Conservation (phyloP, 805 yeast species). For the Spathaspora arborariae region DNA sequence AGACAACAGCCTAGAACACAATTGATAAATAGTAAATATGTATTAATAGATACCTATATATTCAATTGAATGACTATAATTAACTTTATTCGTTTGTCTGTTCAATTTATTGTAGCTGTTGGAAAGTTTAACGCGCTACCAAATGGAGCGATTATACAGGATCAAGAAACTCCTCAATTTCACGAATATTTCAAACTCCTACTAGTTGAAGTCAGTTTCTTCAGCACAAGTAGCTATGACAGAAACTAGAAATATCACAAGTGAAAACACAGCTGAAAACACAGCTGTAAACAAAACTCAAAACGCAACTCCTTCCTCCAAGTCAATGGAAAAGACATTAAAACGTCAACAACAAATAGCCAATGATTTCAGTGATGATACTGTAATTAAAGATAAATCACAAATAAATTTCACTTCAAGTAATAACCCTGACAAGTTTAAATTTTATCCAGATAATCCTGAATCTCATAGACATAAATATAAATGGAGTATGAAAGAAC, state of each 20-base stretch:
- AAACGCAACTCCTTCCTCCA: background rate
- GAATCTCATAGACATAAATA: constrained; percentile 64
- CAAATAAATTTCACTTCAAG: constrained; percentile 58
- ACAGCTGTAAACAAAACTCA: too few relatives aligned
- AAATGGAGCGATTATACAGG: too few relatives aligned
- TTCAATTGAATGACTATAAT: too few relatives aligned
- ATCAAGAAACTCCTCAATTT: too few relatives aligned
- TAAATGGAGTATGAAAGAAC: constrained; percentile 68
- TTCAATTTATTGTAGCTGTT: too few relatives aligned
- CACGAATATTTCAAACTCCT: too few relatives aligned
- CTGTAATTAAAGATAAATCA: constrained; percentile 29
- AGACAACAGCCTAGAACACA: too few relatives aligned
- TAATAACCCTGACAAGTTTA: constrained; percentile 42
- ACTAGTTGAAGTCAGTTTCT: background rate
- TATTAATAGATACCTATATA: too few relatives aligned
- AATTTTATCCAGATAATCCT: constrained; percentile 87
- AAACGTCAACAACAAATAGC: background rate
- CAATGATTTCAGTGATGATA: constrained; percentile 14
- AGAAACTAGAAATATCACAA: background rate
- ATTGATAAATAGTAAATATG: too few relatives aligned
- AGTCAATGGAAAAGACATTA: background rate
- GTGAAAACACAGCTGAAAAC: background rate
- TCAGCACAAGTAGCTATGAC: background rate
- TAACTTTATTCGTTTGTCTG: too few relatives aligned
- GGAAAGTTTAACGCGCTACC: background rate